Conservation (phyloP, 106 monocot genomes). For the Acorus gramineus region DNA sequence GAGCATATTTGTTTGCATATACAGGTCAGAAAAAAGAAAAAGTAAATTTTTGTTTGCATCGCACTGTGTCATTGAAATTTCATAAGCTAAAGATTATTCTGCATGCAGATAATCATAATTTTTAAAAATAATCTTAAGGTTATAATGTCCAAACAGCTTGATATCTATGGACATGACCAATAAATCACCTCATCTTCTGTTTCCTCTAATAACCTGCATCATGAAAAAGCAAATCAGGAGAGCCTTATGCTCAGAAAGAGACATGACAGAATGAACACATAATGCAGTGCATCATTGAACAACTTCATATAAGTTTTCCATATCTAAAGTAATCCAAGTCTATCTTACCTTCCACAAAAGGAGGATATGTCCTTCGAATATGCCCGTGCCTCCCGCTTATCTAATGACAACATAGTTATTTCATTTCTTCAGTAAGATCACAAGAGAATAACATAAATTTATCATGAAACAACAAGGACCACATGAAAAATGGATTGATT, state of each 20-base stretch:
- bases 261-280: too few species aligned
- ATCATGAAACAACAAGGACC: background rate
- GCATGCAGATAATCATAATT: background rate
- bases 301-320: too few species aligned
- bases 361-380: conserved; percentile 77
- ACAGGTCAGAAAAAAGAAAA: too few species aligned
- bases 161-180: too few species aligned
- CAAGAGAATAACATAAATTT: background rate
- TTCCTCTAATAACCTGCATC: conserved; percentile 70
- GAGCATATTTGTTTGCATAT: too few species aligned
- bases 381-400: conserved; percentile 83
- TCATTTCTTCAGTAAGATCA: background rate
- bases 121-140: background rate
- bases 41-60: too few species aligned
- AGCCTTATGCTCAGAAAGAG: too few species aligned
- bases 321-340: too few species aligned
- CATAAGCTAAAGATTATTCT: background rate
- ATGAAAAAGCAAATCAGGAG: too few species aligned
- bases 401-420: conserved; percentile 14
- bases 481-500: background rate
- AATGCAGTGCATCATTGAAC: too few species aligned
- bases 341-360: conserved; percentile 78
- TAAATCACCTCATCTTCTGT: conserved; percentile 82
- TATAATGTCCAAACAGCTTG: too few species aligned
- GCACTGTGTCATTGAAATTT: too few species aligned